Conservation (phyloP, 148 eudicot species). For the Salicornia ramosissima region DNA sequence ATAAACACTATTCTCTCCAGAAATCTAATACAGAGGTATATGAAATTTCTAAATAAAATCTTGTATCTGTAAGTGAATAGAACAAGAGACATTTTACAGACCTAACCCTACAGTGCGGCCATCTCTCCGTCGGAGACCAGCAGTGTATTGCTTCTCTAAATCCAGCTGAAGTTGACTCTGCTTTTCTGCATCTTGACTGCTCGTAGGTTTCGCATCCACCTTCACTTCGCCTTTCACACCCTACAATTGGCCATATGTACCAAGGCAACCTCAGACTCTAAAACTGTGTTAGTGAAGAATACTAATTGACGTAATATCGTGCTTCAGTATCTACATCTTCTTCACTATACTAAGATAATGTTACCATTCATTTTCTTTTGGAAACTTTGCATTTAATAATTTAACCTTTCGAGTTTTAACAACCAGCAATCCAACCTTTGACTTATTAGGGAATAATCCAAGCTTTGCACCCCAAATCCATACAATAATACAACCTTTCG, state of each 20-base stretch:
- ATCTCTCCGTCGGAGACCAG: slow-evolving; percentile 90
- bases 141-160: slow-evolving; percentile 90
- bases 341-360: neutral
- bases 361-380: neutral
- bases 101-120: slow-evolving; percentile 97
- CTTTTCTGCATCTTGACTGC: slow-evolving; percentile 60
- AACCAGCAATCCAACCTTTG: no score
- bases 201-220: slow-evolving; percentile 34
- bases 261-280: slow-evolving; percentile 99
- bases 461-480: no score
- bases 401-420: no score
- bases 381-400: no score
- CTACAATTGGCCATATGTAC: slow-evolving; percentile 97
- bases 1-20: slow-evolving; percentile 4
- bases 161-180: slow-evolving; percentile 75
- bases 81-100: slow-evolving; percentile 32
- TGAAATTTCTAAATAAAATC: slow-evolving; percentile 10
- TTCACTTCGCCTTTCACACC: slow-evolving; percentile 88
- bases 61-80: neutral
- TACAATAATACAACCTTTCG: no score
- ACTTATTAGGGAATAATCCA: no score
- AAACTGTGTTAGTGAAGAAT: slow-evolving; percentile 75
- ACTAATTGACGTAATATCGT: neutral
- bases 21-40: slow-evolving; percentile 17
- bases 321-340: slow-evolving; percentile 7